phyloP scores from a whole-genome alignment of 2,329 filamentous ascomycete species.

The Fusarium tjaetaba region DNA sequence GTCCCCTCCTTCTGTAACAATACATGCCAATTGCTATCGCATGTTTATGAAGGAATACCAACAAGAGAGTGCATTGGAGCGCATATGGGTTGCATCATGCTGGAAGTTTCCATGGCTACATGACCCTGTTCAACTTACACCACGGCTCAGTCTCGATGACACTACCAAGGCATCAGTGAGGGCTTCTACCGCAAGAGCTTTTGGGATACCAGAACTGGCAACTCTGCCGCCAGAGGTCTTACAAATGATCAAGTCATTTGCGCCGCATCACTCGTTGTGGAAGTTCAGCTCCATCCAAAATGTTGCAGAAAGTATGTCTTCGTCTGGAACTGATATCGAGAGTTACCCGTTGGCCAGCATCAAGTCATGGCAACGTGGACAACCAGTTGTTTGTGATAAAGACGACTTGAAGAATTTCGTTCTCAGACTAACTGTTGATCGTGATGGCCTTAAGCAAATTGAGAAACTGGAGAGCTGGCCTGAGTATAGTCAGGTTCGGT shows the following conservation, averaged over 20 bases:
- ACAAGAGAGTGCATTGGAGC: background rate
- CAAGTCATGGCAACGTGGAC: background rate
- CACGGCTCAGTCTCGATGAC: background rate
- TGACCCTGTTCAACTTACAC: background rate
- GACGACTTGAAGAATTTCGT: background rate
- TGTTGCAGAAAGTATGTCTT: background rate
- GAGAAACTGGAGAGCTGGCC: background rate
- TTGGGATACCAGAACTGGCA: background rate
- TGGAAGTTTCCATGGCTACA: background rate
- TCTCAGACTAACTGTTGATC: background rate
- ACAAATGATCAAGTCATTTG: background rate
- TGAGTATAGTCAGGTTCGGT: background rate
- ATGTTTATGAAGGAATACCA: background rate
- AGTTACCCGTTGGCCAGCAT: background rate
- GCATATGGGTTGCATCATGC: background rate
- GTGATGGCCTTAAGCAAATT: background rate
- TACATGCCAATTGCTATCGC: background rate
- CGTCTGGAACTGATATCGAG: background rate
- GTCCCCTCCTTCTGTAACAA: background rate
- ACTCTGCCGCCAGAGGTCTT: background rate
- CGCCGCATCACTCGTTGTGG: background rate
- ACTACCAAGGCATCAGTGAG: background rate
- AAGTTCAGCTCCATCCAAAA: background rate
- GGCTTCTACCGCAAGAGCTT: background rate
- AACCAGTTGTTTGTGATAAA: background rate